Conservation (phyloP, 2,329 filamentous ascomycete genomes). For the Ascochyta lentis region DNA sequence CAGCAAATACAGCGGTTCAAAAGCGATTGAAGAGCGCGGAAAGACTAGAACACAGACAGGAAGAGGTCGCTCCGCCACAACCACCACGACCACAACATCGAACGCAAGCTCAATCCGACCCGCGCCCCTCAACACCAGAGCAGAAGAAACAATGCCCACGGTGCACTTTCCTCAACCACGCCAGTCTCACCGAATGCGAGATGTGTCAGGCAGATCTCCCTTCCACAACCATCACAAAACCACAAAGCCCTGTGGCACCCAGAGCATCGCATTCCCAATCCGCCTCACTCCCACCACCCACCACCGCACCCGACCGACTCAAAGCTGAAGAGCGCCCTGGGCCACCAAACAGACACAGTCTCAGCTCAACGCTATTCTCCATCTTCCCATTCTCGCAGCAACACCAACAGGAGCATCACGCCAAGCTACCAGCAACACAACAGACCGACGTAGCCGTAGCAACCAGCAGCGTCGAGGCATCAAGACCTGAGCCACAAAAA, state of each 20-base stretch:
- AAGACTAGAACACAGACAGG: background rate
- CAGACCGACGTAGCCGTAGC: slow-evolving; percentile 8
- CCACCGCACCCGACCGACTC: slow-evolving; percentile 6
- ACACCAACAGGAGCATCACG: slow-evolving; percentile 40
- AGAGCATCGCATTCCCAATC: slow-evolving; percentile 39
- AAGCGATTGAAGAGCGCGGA: slow-evolving; percentile 9
- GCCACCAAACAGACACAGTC: slow-evolving; percentile 39
- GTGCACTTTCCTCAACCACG: slow-evolving; percentile 47
- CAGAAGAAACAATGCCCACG: slow-evolving; percentile 44
- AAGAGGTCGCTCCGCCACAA: slow-evolving; percentile 26
- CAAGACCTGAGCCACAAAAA: background rate
- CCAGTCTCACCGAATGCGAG: slow-evolving; percentile 40
- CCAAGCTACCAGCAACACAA: slow-evolving; percentile 37
- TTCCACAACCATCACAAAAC: slow-evolving; percentile 29
- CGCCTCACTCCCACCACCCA: slow-evolving; percentile 33
- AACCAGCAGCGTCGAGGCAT: background rate
- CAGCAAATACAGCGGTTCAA: slow-evolving; percentile 21
- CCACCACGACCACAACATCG: slow-evolving; percentile 25
- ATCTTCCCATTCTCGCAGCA: slow-evolving; percentile 47
- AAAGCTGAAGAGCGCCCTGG: slow-evolving; percentile 22
- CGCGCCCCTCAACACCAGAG: slow-evolving; percentile 32
- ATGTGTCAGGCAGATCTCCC: slow-evolving; percentile 43
- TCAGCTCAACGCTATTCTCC: slow-evolving; percentile 44
- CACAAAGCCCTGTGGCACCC: slow-evolving; percentile 28
- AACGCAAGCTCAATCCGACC: slow-evolving; percentile 9